A percentile compares a stretch with the other conserved stretches of the same genome.
Conservation (phyloP, 352 stramenopile species). For the Vaucheria bursata region DNA sequence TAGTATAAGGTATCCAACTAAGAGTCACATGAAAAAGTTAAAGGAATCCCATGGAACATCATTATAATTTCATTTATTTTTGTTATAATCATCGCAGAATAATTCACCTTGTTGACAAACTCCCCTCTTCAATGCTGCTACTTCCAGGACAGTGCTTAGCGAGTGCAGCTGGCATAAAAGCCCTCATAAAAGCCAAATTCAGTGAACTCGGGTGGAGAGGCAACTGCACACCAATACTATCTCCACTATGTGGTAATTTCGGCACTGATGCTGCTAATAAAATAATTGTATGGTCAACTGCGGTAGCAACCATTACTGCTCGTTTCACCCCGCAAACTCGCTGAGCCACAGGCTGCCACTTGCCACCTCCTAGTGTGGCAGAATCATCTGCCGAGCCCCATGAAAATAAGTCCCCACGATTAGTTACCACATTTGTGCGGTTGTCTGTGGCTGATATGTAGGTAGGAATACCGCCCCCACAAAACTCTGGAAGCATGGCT, state of each 20-base stretch:
- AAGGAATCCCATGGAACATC: too few relatives aligned
- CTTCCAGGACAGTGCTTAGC: background rate
- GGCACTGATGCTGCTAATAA: slow-evolving; percentile 40
- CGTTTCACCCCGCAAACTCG: slow-evolving; percentile 41
- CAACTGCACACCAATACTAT: background rate
- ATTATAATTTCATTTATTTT: too few relatives aligned
- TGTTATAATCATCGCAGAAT: too few relatives aligned
- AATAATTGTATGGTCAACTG: slow-evolving; percentile 43
- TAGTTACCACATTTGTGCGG: slow-evolving; percentile 44
- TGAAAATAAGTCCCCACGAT: slow-evolving; percentile 39
- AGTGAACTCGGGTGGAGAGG: background rate
- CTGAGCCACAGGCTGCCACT: slow-evolving; percentile 39
- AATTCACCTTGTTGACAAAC: too few relatives aligned
- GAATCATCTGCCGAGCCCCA: slow-evolving; percentile 36
- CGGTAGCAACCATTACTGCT: slow-evolving; percentile 31
- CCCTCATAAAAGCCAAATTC: background rate
- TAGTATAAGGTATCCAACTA: too few relatives aligned
- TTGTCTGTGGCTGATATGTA: slow-evolving; percentile 35
- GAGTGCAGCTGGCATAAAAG: slow-evolving; percentile 3
- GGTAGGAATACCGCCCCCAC: slow-evolving; percentile 20
- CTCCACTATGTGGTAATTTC: slow-evolving; percentile 23
- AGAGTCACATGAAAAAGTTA: too few relatives aligned
- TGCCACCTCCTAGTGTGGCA: slow-evolving; percentile 24
- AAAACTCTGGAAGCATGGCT: slow-evolving; percentile 42
- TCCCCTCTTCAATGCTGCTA: too few relatives aligned